Evolutionary conservation across 306 rosid genomes (phyloP), one percentile per base, ranked within the genome.

Genomic region (Biancaea sappan): DNA sequence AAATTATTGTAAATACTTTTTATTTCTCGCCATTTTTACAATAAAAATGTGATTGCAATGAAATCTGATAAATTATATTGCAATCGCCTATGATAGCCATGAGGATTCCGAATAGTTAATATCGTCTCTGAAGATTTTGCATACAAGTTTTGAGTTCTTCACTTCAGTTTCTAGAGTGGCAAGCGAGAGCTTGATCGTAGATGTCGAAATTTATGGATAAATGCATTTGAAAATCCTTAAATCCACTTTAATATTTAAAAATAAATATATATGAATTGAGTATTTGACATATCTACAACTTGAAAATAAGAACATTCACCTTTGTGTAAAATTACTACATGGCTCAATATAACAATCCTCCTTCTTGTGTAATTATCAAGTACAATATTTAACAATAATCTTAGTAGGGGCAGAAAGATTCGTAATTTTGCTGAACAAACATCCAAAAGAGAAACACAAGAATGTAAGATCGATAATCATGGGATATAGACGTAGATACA

Each of bases 401-500:
- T 63, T 19, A 51, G 72, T 18, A 4, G 38, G 25, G 22, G 12
- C 16, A 58, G 26, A 64, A 68, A 74, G 61, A 64, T 66, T 28
- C 56, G 71, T 58, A 38, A 44, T 60, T 54, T 61, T 44, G 74
- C 82, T 29, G 62, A 69, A 38, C 76, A 34, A 78, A 78, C 48
- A 64, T 44, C 54, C 75, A 57, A 66, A 72, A 67, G 43, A 66
- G 64, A 65, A 76, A 58, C 86, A 43, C 73, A 69, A 68, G 81
- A 81, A 74, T 28, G 73, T 57, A 58, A 72, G 75, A 74, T 77
- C 67, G 81, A 78, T 80, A 78, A 77, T 69, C 81, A 79, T 68
- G 44, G 68, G 74, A 80, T 77, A 61, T 66, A 67, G 77, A 73
- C 8, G 81, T 83, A 68, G 83, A 88, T 88, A 87, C 96, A 89